Evolutionary conservation across 345 rosid species (phyloP).

Genomic region (Hevea brasiliensis): DNA sequence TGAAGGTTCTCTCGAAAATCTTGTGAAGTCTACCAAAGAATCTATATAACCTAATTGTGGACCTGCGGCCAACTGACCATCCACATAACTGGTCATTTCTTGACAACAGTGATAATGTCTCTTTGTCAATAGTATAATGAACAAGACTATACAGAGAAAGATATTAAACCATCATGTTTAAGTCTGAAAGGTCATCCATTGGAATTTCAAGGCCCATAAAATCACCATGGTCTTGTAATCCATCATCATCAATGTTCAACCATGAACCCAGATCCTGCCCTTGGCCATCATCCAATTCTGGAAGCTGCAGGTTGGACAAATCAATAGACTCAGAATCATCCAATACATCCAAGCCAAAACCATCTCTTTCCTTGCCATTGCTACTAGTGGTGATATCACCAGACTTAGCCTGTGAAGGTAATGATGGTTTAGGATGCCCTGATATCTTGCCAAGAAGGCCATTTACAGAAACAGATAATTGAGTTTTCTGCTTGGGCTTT

Average conservation of each 20-base stretch:
- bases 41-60: conserved; percentile 67
- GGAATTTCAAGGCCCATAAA: conserved; percentile 97
- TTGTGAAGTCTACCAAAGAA: conserved; percentile 59
- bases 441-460: conserved; percentile 60
- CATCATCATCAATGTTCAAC: conserved; percentile 94
- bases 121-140: conserved; percentile 73
- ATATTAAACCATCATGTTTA: conserved; percentile 94
- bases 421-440: conserved; percentile 57
- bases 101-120: conserved; percentile 43
- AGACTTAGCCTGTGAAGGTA: conserved; percentile 49
- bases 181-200: conserved; percentile 96
- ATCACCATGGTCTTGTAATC: conserved; percentile 75
- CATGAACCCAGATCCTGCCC: conserved; percentile 87
- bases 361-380: conserved; percentile 53
- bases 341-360: conserved; percentile 57
- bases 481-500: conserved; percentile 93
- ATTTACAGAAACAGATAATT: conserved; percentile 70
- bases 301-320: conserved; percentile 66
- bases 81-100: conserved; percentile 56
- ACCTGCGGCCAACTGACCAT: conserved; percentile 48
- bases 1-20: conserved; percentile 50
- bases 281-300: conserved; percentile 61
- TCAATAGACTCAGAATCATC: conserved; percentile 73
- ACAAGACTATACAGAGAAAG: conserved; percentile 70
- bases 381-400: conserved; percentile 37